Percentiles rank a stretch among this genome's conserved stretches.
Conservation (phyloP, 108 stramenopile genomes). For the Aurantiochytrium sp. region DNA sequence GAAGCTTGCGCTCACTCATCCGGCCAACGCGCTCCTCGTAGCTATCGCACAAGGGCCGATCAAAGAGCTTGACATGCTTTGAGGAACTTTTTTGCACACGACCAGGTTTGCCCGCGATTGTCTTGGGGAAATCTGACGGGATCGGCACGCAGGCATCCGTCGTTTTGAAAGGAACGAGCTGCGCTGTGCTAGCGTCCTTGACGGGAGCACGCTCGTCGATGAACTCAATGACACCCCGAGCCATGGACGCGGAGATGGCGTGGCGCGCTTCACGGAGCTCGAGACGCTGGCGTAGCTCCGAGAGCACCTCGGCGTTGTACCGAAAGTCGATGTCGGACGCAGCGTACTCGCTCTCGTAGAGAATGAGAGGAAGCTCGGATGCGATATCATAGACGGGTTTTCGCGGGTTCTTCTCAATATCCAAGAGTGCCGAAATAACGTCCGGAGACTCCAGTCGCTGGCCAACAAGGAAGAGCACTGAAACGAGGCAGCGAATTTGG, state of each 20-base stretch:
- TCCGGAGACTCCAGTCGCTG: conserved; percentile 67
- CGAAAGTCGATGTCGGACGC: conserved; percentile 31
- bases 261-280: neutral
- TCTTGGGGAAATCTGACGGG: neutral
- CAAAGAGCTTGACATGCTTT: neutral
- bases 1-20: neutral
- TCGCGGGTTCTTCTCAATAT: conserved; percentile 70
- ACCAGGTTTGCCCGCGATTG: neutral
- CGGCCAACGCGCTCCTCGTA: conserved; percentile 10
- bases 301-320: conserved; percentile 25
- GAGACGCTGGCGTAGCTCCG: neutral
- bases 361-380: conserved; percentile 70
- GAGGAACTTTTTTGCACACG: neutral
- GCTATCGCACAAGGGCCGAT: neutral
- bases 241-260: neutral
- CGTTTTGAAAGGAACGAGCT: neutral
- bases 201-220: neutral
- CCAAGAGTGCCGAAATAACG: conserved; percentile 66
- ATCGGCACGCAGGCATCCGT: neutral
- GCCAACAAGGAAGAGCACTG: conserved; percentile 82
- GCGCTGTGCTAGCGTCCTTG: neutral
- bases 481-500: conserved; percentile 89
- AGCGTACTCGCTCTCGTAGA: conserved; percentile 76
- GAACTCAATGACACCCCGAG: neutral
- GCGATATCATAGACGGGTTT: conserved; percentile 88